phyloP scores from a whole-genome alignment of 352 stramenopile genomes.

The Globisporangium apiculatum region DNA sequence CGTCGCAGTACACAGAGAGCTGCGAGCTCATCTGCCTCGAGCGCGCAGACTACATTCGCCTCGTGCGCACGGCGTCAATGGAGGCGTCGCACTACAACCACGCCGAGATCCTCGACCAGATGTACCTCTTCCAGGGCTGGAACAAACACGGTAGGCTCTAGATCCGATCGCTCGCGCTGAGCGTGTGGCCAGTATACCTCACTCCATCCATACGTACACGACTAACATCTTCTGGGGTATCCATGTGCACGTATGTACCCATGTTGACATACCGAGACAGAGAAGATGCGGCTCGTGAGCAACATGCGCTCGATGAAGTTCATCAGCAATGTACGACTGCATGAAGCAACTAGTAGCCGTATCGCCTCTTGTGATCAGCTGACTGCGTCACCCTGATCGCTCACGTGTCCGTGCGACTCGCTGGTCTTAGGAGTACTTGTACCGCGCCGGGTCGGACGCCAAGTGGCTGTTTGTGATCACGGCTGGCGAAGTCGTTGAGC shows the following conservation, averaged over 20 bases:
- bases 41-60: slow-evolving; percentile 60
- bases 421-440: slow-evolving; percentile 50
- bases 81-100: slow-evolving; percentile 76
- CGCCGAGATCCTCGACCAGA: slow-evolving; percentile 66
- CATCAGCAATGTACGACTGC: slow-evolving; percentile 39
- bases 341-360: background rate
- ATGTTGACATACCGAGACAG: slow-evolving; percentile 10
- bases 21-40: slow-evolving; percentile 68
- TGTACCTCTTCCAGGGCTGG: slow-evolving; percentile 67
- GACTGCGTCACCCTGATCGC: background rate
- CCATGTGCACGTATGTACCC: background rate
- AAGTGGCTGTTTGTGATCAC: slow-evolving; percentile 77
- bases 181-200: too few species aligned
- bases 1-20: slow-evolving; percentile 53
- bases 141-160: slow-evolving; percentile 43
- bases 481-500: slow-evolving; percentile 58
- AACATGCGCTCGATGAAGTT: slow-evolving; percentile 61
- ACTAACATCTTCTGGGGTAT: background rate
- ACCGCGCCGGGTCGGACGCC: slow-evolving; percentile 47
- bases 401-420: background rate
- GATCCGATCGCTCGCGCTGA: background rate
- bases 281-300: slow-evolving; percentile 72
- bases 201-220: background rate
- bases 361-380: too few species aligned
- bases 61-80: slow-evolving; percentile 70